phyloP scores from a whole-genome alignment of 2,329 filamentous ascomycete species.

The Westerdykella ornata region DNA sequence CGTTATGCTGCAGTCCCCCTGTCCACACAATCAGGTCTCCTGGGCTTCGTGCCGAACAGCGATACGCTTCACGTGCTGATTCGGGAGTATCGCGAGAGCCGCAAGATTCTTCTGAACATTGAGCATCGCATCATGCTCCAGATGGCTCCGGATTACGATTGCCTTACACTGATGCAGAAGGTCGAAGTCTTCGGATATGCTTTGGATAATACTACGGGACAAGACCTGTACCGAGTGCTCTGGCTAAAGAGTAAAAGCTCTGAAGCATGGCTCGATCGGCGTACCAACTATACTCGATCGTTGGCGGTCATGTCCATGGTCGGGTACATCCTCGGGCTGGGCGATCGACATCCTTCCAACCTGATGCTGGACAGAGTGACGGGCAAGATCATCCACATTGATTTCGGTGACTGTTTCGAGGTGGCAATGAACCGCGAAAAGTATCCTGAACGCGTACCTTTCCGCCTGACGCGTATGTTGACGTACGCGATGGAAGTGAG shows the following conservation, averaged over 20 bases:
- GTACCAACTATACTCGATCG: conserved; percentile 97
- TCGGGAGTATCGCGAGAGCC: conserved; percentile 90
- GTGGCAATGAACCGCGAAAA: conserved; percentile 99
- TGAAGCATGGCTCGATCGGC: conserved; percentile 92
- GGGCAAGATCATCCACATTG: conserved; percentile 96
- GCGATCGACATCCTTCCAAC: conserved; percentile 95
- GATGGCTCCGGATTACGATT: conserved; percentile 98
- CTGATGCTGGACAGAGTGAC: conserved; percentile 94
- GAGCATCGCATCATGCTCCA: conserved; percentile 99
- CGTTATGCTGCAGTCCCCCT: conserved; percentile 94
- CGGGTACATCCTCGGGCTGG: conserved; percentile 95
- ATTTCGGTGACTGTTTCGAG: conserved; percentile 99
- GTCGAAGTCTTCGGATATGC: conserved; percentile 99
- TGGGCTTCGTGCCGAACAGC: conserved; percentile 96
- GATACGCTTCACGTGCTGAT: conserved; percentile 96
- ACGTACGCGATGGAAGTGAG: conserved; percentile 99
- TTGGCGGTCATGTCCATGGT: conserved; percentile 99
- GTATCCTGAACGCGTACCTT: conserved; percentile 94
- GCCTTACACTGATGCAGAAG: conserved; percentile 98
- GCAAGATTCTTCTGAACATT: conserved; percentile 97
- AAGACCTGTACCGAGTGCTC: conserved; percentile 93
- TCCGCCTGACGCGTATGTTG: conserved; percentile 96
- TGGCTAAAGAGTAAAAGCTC: conserved; percentile 99
- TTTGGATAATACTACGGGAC: conserved; percentile 96
- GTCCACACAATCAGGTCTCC: conserved; percentile 88